These are phyloP conservation scores for Aspergillus texensis DNA, from an alignment of 2,329 filamentous ascomycete species.

Conservation along the genomic window DNA sequence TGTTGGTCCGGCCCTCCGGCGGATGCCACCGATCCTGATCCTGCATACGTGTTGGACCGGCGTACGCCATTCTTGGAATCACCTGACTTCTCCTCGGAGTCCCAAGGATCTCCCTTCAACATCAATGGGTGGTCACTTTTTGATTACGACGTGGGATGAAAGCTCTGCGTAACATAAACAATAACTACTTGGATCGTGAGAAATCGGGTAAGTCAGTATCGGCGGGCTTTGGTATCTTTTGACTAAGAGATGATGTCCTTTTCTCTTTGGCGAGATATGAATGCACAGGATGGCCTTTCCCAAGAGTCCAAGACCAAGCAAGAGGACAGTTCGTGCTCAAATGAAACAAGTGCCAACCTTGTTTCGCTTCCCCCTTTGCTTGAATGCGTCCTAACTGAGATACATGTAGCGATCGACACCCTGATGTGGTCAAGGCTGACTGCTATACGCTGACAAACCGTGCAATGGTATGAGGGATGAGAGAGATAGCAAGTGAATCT, in stretches of 20 bases:
- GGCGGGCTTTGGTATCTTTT: background rate
- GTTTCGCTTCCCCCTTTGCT: background rate
- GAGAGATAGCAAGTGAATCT: background rate
- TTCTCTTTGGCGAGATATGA: background rate
- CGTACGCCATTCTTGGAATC: background rate
- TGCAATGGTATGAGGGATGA: background rate
- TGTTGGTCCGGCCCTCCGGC: background rate
- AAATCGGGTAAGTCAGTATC: background rate
- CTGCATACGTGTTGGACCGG: background rate
- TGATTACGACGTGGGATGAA: background rate
- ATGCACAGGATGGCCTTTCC: background rate
- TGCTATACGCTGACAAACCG: background rate
- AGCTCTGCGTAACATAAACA: background rate
- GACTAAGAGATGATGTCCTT: background rate
- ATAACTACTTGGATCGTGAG: background rate
- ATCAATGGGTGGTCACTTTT: background rate
- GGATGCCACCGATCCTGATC: background rate
- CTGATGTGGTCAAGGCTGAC: background rate
- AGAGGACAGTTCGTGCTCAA: background rate
- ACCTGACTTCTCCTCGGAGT: constrained; percentile 6
- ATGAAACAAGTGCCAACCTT: background rate
- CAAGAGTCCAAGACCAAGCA: background rate
- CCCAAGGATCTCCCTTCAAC: background rate
- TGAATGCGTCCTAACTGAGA: background rate
- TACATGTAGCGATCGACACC: background rate